Evolutionary conservation across 2,329 filamentous ascomycete species (phyloP).

Genomic region (Colletotrichum sp.): DNA sequence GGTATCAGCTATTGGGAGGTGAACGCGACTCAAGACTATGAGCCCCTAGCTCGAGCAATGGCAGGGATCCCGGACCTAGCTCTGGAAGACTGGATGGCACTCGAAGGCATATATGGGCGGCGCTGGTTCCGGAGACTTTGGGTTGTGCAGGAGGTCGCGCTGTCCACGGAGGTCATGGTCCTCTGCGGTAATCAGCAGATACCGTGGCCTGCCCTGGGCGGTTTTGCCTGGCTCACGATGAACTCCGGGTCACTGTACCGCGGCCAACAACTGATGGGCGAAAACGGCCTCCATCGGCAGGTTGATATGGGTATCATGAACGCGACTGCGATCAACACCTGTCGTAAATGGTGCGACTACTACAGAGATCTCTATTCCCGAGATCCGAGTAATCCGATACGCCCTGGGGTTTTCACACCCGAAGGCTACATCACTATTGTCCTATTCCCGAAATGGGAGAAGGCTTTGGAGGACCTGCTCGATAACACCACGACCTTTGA

Average conservation of each 20-base stretch:
- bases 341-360: not conserved
- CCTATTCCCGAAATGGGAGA: not conserved
- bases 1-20: not conserved
- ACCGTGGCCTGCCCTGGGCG: not conserved
- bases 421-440: not conserved
- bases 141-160: not conserved
- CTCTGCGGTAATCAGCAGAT: not conserved
- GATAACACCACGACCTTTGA: not conserved
- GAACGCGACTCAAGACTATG: not conserved
- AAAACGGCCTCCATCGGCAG: not conserved
- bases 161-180: not conserved
- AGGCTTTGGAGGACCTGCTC: not conserved
- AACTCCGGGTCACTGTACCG: not conserved
- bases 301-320: not conserved
- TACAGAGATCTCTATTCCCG: not conserved
- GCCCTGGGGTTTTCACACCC: not conserved
- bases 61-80: not conserved
- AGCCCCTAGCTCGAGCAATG: not conserved
- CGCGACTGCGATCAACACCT: not conserved
- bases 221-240: not conserved
- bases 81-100: not conserved
- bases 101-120: not conserved
- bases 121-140: not conserved
- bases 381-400: not conserved
- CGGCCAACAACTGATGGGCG: not conserved